These are phyloP conservation scores for Ustilago nuda DNA, from an alignment of 1,284 basidiomycete species.

Conservation along the genomic window DNA sequence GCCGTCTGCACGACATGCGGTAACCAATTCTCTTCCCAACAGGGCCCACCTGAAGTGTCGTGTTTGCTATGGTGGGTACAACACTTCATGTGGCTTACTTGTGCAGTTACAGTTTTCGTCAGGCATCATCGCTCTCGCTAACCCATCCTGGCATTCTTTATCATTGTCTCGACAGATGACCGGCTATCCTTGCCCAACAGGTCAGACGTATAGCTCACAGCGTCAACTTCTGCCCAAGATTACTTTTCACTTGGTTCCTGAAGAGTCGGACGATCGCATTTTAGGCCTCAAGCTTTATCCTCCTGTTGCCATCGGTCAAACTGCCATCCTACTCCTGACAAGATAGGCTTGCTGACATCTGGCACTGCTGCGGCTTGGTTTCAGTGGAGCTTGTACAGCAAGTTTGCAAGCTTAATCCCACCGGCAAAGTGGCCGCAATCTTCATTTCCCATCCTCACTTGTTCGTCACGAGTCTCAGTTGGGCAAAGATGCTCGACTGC, in stretches of 20 bases:
- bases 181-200: constrained; percentile 33
- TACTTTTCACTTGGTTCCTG: constrained; percentile 26
- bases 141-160: neutral
- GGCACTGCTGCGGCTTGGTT: constrained; percentile 40
- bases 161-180: constrained; percentile 21
- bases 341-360: constrained; percentile 23
- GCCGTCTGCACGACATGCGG: constrained; percentile 44
- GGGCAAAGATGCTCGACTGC: constrained; percentile 45
- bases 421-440: constrained; percentile 30
- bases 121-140: neutral
- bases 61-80: constrained; percentile 38
- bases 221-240: constrained; percentile 29
- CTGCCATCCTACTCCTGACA: constrained; percentile 37
- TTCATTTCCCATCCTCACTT: constrained; percentile 49
- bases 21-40: constrained; percentile 22
- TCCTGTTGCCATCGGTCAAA: constrained; percentile 43
- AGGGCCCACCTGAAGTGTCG: constrained; percentile 33
- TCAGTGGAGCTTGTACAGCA: constrained; percentile 30
- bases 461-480: constrained; percentile 25
- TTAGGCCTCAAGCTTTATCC: constrained; percentile 37
- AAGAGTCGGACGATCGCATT: constrained; percentile 32
- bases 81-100: neutral
- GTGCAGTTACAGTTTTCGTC: neutral
- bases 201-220: constrained; percentile 32
- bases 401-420: constrained; percentile 29